Conservation (phyloP, 2,329 filamentous ascomycete genomes). For the Aspergillus transmontanensis region DNA sequence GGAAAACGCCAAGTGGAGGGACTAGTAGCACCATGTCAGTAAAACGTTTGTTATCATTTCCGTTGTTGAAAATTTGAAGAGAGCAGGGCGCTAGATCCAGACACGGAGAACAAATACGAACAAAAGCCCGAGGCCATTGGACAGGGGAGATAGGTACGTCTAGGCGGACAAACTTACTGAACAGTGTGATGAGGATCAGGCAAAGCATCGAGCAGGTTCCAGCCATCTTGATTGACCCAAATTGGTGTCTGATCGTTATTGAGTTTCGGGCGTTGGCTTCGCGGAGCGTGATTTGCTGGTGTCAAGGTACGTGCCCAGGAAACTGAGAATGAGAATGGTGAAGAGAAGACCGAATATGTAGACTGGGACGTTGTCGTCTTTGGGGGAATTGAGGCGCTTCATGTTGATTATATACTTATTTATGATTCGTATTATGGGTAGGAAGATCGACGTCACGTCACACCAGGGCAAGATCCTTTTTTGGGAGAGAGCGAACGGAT, state of each 20-base stretch:
- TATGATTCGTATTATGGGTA: neutral
- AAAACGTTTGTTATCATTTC: neutral
- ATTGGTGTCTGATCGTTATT: neutral
- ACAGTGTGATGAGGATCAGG: slow-evolving; percentile 50
- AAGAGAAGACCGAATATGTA: slow-evolving; percentile 33
- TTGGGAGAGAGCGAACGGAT: neutral
- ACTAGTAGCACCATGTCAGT: slow-evolving; percentile 51
- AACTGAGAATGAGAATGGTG: slow-evolving; percentile 28
- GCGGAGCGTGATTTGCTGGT: slow-evolving; percentile 12
- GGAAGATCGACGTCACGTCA: slow-evolving; percentile 26
- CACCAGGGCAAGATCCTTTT: neutral
- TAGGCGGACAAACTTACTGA: slow-evolving; percentile 38
- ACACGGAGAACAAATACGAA: neutral
- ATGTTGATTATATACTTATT: slow-evolving; percentile 13
- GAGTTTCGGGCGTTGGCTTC: slow-evolving; percentile 3
- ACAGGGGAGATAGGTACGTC: neutral
- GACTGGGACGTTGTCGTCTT: slow-evolving; percentile 29
- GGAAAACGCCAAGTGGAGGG: slow-evolving; percentile 66
- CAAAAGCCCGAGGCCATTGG: neutral
- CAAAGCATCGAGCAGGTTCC: slow-evolving; percentile 42
- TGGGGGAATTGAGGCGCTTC: slow-evolving; percentile 27
- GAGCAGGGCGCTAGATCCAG: neutral
- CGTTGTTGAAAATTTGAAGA: neutral
- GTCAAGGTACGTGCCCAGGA: slow-evolving; percentile 24
- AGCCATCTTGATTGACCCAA: slow-evolving; percentile 28